Evolutionary conservation across 1,284 basidiomycete species (phyloP).

Genomic region (Irpex lacteus): DNA sequence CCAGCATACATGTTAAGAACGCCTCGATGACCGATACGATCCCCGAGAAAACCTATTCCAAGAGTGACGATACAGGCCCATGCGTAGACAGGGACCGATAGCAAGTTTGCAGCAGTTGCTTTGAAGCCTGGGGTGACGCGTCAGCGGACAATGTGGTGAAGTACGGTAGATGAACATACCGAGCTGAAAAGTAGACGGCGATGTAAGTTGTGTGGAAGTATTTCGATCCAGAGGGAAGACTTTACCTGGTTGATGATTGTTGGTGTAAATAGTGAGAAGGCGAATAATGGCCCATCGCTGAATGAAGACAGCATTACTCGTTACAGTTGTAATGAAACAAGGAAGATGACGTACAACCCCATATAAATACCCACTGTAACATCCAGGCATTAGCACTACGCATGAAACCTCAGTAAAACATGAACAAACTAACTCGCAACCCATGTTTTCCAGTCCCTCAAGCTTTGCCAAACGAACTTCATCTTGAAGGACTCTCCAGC

Average conservation of each 20-base stretch:
- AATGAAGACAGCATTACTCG: background rate
- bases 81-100: slow-evolving; percentile 51
- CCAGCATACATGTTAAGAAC: slow-evolving; percentile 44
- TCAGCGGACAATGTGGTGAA: background rate
- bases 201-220: background rate
- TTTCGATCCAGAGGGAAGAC: background rate
- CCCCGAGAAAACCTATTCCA: slow-evolving; percentile 45
- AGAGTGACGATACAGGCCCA: slow-evolving; percentile 50
- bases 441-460: slow-evolving; percentile 54
- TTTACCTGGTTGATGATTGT: slow-evolving; percentile 47
- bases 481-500: slow-evolving; percentile 47
- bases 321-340: background rate
- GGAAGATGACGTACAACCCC: slow-evolving; percentile 35
- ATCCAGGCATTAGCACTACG: background rate
- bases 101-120: slow-evolving; percentile 50
- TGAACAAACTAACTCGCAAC: slow-evolving; percentile 35
- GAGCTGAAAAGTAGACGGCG: background rate
- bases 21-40: slow-evolving; percentile 42
- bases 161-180: background rate
- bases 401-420: background rate
- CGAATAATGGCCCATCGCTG: slow-evolving; percentile 50
- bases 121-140: slow-evolving; percentile 32
- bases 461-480: slow-evolving; percentile 44
- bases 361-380: slow-evolving; percentile 43
- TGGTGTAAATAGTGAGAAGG: slow-evolving; percentile 55